Base-by-base conservation (phyloP, 768 basidiomycete species). In the Ramaria sp. region DNA sequence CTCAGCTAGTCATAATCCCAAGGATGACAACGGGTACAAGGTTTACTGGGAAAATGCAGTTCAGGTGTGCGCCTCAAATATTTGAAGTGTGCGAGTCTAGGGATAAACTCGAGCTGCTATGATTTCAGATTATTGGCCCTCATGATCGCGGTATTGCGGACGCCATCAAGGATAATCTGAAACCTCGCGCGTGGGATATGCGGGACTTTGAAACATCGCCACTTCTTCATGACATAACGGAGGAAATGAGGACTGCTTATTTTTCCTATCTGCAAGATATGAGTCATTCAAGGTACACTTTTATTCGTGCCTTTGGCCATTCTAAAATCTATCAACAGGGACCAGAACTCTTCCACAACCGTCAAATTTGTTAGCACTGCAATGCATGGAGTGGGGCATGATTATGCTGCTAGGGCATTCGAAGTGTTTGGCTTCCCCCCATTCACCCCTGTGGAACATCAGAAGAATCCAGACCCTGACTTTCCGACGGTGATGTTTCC, bases 11-110 rank as follows among this genome's bases (percentile, higher is more conserved):
- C 91, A 94, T 64, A 94, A 94, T 65, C 91, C 91, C 0, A 91
- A 90, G 80, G 87, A 86, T 65, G 91, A 93, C 64, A 94, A 94
- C 66, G 91, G 91, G 2, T 92, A 86, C 71, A 94, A 93, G 71
- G 88, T 91, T 19, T 91, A 91, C 63, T 91, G 89, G 89, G 86
- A 89, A 67, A 91, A 91, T 63, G 88, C 79, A 0, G 85, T 91
- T 0, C 89, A 91, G 73, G 88, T 88, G 58, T 38, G 65, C 34
- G 17, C 27, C 27, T 22, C 48, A 54, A 12, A 3, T 37, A 46
- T 30, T 38, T 53, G n/a, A n/a, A n/a, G 54, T 37, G 13, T 13
- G 13, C 34, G 34, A 9, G 34, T 37, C 54, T 24, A 10, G 19
- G 20, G 3, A 20, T 17, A 43, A 5, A 56, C 22, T 61, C 63